Conservation (phyloP, 73 alveolate genomes). For the Uronychia binucleata region DNA sequence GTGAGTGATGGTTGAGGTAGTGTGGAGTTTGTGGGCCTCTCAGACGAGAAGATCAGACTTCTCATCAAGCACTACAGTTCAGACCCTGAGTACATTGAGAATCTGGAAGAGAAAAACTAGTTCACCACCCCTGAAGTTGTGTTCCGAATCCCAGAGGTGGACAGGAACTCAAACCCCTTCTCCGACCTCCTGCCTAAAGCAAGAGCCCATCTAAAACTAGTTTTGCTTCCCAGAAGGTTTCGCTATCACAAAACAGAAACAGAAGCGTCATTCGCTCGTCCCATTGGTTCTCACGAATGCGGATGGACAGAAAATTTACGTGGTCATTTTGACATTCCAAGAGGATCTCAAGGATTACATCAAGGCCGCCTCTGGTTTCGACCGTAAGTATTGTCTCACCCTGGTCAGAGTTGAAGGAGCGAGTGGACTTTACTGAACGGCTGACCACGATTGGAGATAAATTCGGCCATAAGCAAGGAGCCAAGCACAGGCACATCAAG, state of each 20-base stretch:
- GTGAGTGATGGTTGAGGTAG: too few relatives aligned
- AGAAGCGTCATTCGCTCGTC: not conserved
- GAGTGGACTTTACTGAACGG: not conserved
- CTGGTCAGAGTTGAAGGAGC: not conserved
- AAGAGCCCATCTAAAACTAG: not conserved
- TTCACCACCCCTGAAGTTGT: slow-evolving; percentile 24
- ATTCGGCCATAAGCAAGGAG: too few relatives aligned
- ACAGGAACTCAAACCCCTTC: slow-evolving; percentile 30
- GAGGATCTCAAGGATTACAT: slow-evolving; percentile 20
- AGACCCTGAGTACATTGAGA: not conserved
- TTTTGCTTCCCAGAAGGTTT: slow-evolving; percentile 44
- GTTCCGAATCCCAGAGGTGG: slow-evolving; percentile 43
- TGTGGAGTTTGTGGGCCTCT: too few relatives aligned
- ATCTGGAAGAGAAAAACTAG: not conserved
- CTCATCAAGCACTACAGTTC: not conserved
- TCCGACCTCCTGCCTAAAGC: slow-evolving; percentile 35
- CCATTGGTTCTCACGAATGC: slow-evolving; percentile 36
- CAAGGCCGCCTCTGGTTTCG: not conserved
- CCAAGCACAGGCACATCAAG: too few relatives aligned
- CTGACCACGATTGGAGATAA: not conserved
- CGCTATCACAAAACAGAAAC: not conserved
- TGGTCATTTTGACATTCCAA: slow-evolving; percentile 16
- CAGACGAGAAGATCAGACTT: slow-evolving; percentile 4
- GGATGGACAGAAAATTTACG: slow-evolving; percentile 47
- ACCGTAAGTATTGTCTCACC: slow-evolving; percentile 2